Percentiles rank a stretch among this genome's conserved stretches.
These are phyloP conservation scores for Fusarium continuum DNA, from an alignment of 2,329 filamentous ascomycete genomes.

Conservation along the genomic window DNA sequence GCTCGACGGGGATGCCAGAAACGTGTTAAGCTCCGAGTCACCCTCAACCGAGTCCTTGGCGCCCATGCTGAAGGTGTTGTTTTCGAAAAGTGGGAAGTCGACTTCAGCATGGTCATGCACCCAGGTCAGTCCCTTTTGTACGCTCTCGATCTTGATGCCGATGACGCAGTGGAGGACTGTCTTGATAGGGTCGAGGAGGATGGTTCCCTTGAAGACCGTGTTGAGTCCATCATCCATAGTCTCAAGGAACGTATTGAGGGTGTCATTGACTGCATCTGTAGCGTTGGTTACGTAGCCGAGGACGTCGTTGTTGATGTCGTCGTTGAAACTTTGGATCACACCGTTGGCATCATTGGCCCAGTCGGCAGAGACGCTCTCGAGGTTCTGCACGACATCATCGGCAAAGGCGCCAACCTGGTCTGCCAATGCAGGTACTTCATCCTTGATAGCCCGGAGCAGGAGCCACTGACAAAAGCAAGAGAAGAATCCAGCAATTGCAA, in stretches of 20 bases:
- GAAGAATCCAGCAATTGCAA: constrained; percentile 83
- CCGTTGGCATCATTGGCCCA: constrained; percentile 83
- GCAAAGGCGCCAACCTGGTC: constrained; percentile 81
- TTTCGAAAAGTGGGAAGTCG: constrained; percentile 78
- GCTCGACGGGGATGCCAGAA: constrained; percentile 79
- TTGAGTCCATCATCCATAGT: constrained; percentile 80
- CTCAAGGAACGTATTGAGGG: constrained; percentile 82
- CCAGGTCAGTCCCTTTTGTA: constrained; percentile 94
- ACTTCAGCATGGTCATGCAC: constrained; percentile 87
- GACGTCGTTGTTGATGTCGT: constrained; percentile 83
- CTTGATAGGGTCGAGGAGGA: constrained; percentile 80
- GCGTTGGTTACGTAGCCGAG: constrained; percentile 88
- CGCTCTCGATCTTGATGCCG: constrained; percentile 81
- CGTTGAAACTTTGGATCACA: constrained; percentile 75
- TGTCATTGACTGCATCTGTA: constrained; percentile 83
- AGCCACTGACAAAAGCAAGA: constrained; percentile 84
- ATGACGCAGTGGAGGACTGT: constrained; percentile 89
- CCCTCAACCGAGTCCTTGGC: constrained; percentile 69
- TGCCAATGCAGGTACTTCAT: constrained; percentile 79
- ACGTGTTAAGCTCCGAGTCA: constrained; percentile 69
- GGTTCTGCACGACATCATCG: constrained; percentile 75
- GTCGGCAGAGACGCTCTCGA: constrained; percentile 75
- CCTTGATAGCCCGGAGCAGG: constrained; percentile 76
- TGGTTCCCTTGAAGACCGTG: constrained; percentile 80
- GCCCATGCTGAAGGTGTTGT: constrained; percentile 85